Evolutionary conservation across 2,329 filamentous ascomycete genomes (phyloP).

Genomic region (Calonectria hongkongensis): DNA sequence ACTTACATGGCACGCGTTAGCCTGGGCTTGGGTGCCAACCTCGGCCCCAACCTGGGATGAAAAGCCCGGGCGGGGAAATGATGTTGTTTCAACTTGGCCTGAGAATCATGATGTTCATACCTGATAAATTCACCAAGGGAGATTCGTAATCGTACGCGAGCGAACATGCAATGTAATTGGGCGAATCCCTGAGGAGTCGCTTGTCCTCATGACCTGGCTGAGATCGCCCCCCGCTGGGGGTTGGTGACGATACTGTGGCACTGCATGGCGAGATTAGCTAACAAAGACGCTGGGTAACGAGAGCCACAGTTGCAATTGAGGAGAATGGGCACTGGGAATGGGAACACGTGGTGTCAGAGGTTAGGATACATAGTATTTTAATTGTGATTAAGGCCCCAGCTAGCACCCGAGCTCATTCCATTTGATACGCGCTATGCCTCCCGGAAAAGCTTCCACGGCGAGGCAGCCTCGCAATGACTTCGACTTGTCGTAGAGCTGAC

Average conservation of each 20-base stretch:
- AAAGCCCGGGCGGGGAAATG: slow-evolving; percentile 41
- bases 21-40: slow-evolving; percentile 13
- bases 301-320: not conserved
- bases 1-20: slow-evolving; percentile 52
- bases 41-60: not conserved
- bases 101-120: slow-evolving; percentile 30
- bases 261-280: slow-evolving; percentile 33
- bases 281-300: not conserved
- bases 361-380: not conserved
- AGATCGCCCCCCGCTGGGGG: slow-evolving; percentile 11
- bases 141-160: not conserved
- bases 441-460: slow-evolving; percentile 9
- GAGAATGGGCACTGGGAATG: not conserved
- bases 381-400: not conserved
- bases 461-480: slow-evolving; percentile 9
- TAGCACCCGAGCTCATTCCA: slow-evolving; percentile 9
- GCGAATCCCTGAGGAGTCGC: not conserved
- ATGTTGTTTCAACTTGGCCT: slow-evolving; percentile 42
- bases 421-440: slow-evolving; percentile 18
- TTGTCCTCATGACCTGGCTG: slow-evolving; percentile 18
- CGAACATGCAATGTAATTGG: not conserved
- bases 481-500: slow-evolving; percentile 13
- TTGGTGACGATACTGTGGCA: slow-evolving; percentile 40
- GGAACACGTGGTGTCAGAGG: slow-evolving; percentile 5
- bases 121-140: slow-evolving; percentile 17